Evolutionary conservation across 768 basidiomycete species (phyloP), one percentile per base, ranked within the genome.

Genomic region (Hortiboletus campestris): DNA sequence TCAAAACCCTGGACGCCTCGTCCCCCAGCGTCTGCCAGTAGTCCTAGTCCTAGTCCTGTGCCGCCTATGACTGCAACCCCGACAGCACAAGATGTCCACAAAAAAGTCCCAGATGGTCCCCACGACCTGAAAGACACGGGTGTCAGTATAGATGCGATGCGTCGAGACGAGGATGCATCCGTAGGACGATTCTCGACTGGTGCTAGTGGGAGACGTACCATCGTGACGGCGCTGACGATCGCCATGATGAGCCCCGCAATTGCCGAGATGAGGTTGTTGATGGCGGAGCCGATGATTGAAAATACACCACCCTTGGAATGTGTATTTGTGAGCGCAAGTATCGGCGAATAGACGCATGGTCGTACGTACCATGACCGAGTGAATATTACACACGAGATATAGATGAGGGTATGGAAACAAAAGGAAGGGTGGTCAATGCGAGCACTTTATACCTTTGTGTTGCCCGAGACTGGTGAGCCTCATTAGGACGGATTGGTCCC

Each of bases 31-130:
- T 46, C 32, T 46, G 17, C 66, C 53, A 11, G n/a, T n/a, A n/a
- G n/a, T n/a, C n/a, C n/a, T n/a, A n/a, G n/a, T n/a, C n/a, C 25
- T 25, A 25, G 9, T 49, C 13, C 47, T 35, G 25, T 62, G 63
- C 46, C 70, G 50, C 7, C 3, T 32, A 16, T 59, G 51, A 51
- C 70, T 53, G 57, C 51, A 73, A 64, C 73, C 76, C 54, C 69
- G 68, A 63, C 77, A 77, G 64, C 75, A 78, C 13, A 78, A 54
- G 53, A 78, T 74, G 51, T 78, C 86, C 46, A 72, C 56, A 53
- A 88, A 83, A 38, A 84, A 64, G 62, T 87, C 77, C 61, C 85
- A 82, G 54, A 87, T 86, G 0, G 84, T 81, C 11, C 85, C 82
- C 44, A 87, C 75, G 39, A 88, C 72, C 87, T 88, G 58, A 57